Conservation (phyloP, 73 alveolate genomes). For the Tetrahymena thermophila region DNA sequence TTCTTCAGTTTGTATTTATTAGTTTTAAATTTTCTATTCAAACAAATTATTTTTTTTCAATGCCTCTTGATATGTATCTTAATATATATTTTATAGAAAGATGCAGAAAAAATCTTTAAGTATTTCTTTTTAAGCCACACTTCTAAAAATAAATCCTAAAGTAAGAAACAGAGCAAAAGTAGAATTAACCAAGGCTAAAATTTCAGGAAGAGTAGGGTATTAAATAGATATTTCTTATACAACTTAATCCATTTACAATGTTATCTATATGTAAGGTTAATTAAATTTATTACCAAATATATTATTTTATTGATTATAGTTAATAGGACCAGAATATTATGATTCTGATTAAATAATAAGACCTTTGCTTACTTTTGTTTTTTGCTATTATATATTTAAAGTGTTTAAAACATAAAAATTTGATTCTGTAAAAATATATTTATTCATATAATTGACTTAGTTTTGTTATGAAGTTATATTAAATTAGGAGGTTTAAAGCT, state of each 20-base stretch:
- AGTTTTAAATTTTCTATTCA: not conserved
- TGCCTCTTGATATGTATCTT: not conserved
- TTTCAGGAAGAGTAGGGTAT: not conserved
- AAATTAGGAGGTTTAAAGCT: not conserved
- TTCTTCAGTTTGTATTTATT: too few relatives aligned
- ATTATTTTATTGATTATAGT: too few relatives aligned
- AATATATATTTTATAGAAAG: too few relatives aligned
- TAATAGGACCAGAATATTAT: not conserved
- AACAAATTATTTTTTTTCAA: too few relatives aligned
- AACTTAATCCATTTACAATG: not conserved
- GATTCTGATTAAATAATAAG: not conserved
- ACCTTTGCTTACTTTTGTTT: not conserved
- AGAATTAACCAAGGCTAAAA: not conserved
- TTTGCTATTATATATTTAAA: too few relatives aligned
- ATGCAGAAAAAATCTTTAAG: not conserved
- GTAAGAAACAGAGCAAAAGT: not conserved
- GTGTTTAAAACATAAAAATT: not conserved
- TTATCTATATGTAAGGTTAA: not conserved
- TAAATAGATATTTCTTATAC: not conserved
- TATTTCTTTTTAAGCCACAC: not conserved
- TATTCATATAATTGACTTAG: not conserved
- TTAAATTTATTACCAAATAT: too few relatives aligned
- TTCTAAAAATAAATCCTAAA: not conserved
- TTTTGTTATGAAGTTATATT: not conserved
- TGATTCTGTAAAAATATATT: not conserved